Evolutionary conservation across 495 filamentous ascomycete species (phyloP).

Genomic region (Penicilliopsis zonata): DNA sequence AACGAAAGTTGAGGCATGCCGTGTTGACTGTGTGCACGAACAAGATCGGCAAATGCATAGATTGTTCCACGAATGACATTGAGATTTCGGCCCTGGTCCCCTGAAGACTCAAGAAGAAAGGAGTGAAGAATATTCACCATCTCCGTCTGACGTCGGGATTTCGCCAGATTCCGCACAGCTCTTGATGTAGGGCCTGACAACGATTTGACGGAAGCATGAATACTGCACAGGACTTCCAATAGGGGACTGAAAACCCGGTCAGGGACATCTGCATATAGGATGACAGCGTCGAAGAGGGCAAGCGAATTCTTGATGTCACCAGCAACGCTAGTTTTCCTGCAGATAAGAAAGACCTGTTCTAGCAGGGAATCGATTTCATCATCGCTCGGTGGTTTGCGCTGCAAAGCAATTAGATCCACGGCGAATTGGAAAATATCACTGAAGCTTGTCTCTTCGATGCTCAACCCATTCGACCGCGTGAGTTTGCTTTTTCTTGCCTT

Average conservation of each 20-base stretch:
- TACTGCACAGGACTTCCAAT: conserved; percentile 70
- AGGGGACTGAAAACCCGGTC: conserved; percentile 51
- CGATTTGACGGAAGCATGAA: conserved; percentile 60
- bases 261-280: conserved; percentile 69
- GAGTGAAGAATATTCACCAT: conserved; percentile 53
- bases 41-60: conserved; percentile 50
- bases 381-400: conserved; percentile 61
- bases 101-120: conserved; percentile 42
- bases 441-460: conserved; percentile 53
- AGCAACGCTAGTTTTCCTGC: conserved; percentile 59
- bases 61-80: conserved; percentile 58
- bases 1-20: conserved; percentile 47
- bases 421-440: conserved; percentile 59
- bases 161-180: conserved; percentile 63
- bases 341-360: conserved; percentile 55
- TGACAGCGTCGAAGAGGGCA: conserved; percentile 64
- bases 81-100: conserved; percentile 38
- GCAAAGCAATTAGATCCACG: conserved; percentile 73
- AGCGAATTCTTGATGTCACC: conserved; percentile 67
- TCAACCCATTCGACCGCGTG: conserved; percentile 26
- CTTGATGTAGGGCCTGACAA: conserved; percentile 64
- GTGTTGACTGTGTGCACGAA: conserved; percentile 42
- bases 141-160: conserved; percentile 64
- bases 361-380: conserved; percentile 56
- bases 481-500: conserved; percentile 42